phyloP scores from a whole-genome alignment of 495 filamentous ascomycete species.

The Usnea hakonensis region DNA sequence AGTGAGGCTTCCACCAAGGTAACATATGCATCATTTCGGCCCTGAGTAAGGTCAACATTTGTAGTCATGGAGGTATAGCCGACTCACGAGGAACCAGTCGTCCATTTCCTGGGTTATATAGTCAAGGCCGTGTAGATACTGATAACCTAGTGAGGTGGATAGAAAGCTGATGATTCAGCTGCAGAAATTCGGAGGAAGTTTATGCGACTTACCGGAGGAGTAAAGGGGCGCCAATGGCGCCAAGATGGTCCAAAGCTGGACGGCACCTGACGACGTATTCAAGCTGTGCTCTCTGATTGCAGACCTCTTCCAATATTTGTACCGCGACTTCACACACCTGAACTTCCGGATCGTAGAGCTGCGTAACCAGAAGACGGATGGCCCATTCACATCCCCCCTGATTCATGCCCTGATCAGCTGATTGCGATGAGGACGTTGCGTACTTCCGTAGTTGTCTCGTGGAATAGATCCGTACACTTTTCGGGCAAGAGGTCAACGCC shows the following conservation, averaged over 20 bases:
- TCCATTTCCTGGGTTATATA: slow-evolving; percentile 99
- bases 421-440: slow-evolving; percentile 43
- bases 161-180: slow-evolving; percentile 47
- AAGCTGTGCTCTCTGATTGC: slow-evolving; percentile 78
- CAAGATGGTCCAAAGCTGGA: slow-evolving; percentile 90
- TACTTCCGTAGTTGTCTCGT: slow-evolving; percentile 81
- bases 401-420: slow-evolving; percentile 14
- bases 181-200: background rate
- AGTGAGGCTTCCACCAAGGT: slow-evolving; percentile 89
- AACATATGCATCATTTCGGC: slow-evolving; percentile 91
- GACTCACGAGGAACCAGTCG: slow-evolving; percentile 72
- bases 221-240: slow-evolving; percentile 91
- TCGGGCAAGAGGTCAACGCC: slow-evolving; percentile 81
- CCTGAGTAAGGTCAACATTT: slow-evolving; percentile 24
- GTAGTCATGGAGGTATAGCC: background rate
- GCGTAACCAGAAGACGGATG: slow-evolving; percentile 89
- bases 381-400: slow-evolving; percentile 71
- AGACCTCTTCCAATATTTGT: slow-evolving; percentile 94
- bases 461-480: slow-evolving; percentile 80
- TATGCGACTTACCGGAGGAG: slow-evolving; percentile 51
- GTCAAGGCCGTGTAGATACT: slow-evolving; percentile 92
- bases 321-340: slow-evolving; percentile 93
- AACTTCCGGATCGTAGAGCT: slow-evolving; percentile 93
- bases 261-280: slow-evolving; percentile 95
- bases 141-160: slow-evolving; percentile 91